phyloP scores from a whole-genome alignment of 2,329 filamentous ascomycete genomes.

The Davidsoniella neocaledoniae region DNA sequence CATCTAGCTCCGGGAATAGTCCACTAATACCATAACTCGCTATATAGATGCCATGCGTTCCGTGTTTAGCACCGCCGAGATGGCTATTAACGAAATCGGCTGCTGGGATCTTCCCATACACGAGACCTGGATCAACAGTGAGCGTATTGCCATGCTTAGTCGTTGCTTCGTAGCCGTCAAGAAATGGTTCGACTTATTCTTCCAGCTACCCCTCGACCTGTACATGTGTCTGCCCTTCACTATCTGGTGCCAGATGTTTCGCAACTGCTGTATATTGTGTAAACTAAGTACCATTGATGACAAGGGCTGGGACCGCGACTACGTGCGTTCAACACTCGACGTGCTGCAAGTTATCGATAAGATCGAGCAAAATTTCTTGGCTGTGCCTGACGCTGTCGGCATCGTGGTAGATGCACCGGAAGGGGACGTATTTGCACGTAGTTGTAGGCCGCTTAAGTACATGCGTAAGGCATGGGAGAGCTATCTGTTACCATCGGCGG shows the following conservation, averaged over 20 bases:
- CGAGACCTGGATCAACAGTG: constrained; percentile 8
- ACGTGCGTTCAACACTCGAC: constrained; percentile 6
- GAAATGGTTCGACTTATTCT: constrained; percentile 8
- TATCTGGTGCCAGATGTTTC: constrained; percentile 11
- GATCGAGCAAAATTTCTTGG: constrained; percentile 3
- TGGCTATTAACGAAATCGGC: constrained; percentile 8
- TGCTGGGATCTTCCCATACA: constrained; percentile 7
- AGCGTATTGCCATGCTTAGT: constrained; percentile 7
- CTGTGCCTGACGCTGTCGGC: constrained; percentile 1
- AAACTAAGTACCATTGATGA: constrained; percentile 9
- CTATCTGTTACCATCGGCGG: constrained; percentile 16
- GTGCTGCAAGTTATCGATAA: constrained; percentile 4
- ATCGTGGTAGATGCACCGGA: constrained; percentile 5
- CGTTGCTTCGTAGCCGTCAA: constrained; percentile 7
- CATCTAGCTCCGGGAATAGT: not conserved
- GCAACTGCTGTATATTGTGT: constrained; percentile 11
- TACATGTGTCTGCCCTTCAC: constrained; percentile 9
- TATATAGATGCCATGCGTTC: constrained; percentile 7
- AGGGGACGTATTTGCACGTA: constrained; percentile 8
- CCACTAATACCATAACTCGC: no score
- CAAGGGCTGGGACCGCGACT: constrained; percentile 9
- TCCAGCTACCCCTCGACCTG: constrained; percentile 4
- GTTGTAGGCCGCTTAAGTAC: constrained; percentile 4
- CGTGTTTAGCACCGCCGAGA: constrained; percentile 7
- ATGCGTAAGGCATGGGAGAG: constrained; percentile 12